These are phyloP conservation scores for Nakazawaea ambrosiae DNA, from an alignment of 805 yeast genomes.

Conservation along the genomic window DNA sequence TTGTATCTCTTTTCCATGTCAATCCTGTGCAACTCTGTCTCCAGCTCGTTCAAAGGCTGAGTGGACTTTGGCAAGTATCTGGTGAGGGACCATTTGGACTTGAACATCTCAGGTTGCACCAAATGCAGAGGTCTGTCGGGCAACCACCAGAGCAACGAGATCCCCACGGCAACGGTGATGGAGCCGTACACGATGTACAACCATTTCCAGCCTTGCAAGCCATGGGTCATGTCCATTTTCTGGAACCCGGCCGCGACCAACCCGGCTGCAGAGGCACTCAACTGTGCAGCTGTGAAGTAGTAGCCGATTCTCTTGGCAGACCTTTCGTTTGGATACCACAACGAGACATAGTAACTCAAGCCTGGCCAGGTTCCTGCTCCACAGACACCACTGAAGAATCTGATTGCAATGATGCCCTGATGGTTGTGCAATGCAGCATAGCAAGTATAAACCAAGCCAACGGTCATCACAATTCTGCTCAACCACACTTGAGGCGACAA, in stretches of 20 bases:
- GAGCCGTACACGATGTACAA: slow-evolving; percentile 72
- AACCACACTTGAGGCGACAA: slow-evolving; percentile 84
- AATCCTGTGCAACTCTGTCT: slow-evolving; percentile 44
- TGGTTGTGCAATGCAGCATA: slow-evolving; percentile 52
- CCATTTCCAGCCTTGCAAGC: slow-evolving; percentile 84
- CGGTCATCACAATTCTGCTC: slow-evolving; percentile 66
- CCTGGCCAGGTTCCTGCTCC: slow-evolving; percentile 94
- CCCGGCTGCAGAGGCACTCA: slow-evolving; percentile 88
- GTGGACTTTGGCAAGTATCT: slow-evolving; percentile 12
- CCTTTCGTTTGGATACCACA: slow-evolving; percentile 81
- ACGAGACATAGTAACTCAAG: slow-evolving; percentile 70
- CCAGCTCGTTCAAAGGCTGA: slow-evolving; percentile 47
- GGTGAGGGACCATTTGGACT: slow-evolving; percentile 12
- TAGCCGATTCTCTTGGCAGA: slow-evolving; percentile 77
- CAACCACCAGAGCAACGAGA: slow-evolving; percentile 70
- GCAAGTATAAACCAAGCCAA: slow-evolving; percentile 74
- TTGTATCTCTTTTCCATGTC: slow-evolving; percentile 54
- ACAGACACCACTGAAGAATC: slow-evolving; percentile 68
- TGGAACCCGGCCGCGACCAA: slow-evolving; percentile 85
- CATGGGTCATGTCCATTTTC: slow-evolving; percentile 64
- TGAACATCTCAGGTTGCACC: background rate
- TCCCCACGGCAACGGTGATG: slow-evolving; percentile 57
- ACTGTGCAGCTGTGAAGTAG: slow-evolving; percentile 86
- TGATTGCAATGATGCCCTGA: slow-evolving; percentile 59
- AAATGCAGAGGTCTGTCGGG: slow-evolving; percentile 64